Base-by-base conservation (phyloP, 1,284 basidiomycete genomes). In the Heterobasidion occidentale region DNA sequence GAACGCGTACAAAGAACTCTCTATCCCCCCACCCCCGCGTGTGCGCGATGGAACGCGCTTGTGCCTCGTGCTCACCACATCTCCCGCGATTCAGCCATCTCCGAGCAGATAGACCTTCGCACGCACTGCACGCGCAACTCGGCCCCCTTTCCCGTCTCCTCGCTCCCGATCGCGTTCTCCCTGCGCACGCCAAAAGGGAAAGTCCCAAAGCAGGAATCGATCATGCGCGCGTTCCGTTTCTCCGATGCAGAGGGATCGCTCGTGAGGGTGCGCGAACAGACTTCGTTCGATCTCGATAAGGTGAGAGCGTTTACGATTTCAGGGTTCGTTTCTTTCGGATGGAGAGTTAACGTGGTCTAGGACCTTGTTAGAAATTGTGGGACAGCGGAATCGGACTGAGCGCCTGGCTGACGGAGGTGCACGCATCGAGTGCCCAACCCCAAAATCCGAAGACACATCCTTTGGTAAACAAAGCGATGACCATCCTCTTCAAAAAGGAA, bases 261-360 rank as follows among this genome's bases (percentile, higher is more conserved):
- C 64, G 27, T 92, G 58, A 74, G 67, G 35, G 74, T 94, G 38
- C 76, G 74, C 9, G 92, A 95, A 66, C 87, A 90, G 65, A 92
- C 88, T 0, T 88, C 87, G 2, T 94, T 91, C 67, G 92, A 93
- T 66, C 75, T 95, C 7, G 92, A 94, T 74, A 94, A 94, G 81
- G 92, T 91, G 61, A 56, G 62, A 17, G 20, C 53, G 19, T 52
- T 19, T n/a, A 34, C 51, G 15, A 33, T 7, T 46, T 20, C 36
- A 47, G 19, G 48, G 19, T 34, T 7, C 44, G 42, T 33, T 2
- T 36, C 12, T 8, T 8, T 19, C 46, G 54, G 12, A 50, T 54
- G 67, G 64, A 63, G 55, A 62, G 54, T 56, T 35, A 55, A 60
- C 36, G 45, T 48, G 27, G 27, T 36, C 14, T 27, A 27, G 27